Conservation (phyloP, 495 filamentous ascomycete species). For the Ramalina intermedia region DNA sequence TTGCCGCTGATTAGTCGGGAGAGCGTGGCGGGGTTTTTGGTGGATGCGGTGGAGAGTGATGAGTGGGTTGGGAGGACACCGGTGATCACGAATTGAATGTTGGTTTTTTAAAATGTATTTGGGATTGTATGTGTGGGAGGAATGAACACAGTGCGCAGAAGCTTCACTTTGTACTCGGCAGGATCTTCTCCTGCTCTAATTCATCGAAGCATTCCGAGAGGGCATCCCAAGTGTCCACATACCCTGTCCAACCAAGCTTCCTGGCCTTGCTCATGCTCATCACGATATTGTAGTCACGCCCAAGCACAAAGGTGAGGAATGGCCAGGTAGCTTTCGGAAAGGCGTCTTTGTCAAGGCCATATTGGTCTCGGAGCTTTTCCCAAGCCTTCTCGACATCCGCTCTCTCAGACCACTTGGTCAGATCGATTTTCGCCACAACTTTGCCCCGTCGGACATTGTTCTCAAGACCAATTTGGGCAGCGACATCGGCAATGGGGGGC, state of each 20-base stretch:
- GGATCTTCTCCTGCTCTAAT: constrained; percentile 22
- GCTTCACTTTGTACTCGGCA: neutral
- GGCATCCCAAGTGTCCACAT: constrained; percentile 36
- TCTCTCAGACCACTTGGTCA: constrained; percentile 35
- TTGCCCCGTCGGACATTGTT: constrained; percentile 18
- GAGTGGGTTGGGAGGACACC: constrained; percentile 18
- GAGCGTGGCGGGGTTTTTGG: constrained; percentile 29
- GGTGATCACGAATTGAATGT: constrained; percentile 1
- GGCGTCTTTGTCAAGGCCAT: constrained; percentile 31
- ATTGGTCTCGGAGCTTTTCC: constrained; percentile 27
- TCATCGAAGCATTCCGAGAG: constrained; percentile 32
- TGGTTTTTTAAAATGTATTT: neutral
- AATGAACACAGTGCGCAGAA: too few relatives aligned
- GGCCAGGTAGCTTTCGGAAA: constrained; percentile 44
- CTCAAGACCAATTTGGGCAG: constrained; percentile 25
- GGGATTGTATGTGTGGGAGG: neutral
- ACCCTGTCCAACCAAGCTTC: constrained; percentile 26
- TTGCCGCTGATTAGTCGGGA: constrained; percentile 20
- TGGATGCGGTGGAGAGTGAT: constrained; percentile 25
- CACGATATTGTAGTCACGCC: constrained; percentile 32
- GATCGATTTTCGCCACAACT: constrained; percentile 33
- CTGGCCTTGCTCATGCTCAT: constrained; percentile 44
- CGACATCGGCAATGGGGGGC: constrained; percentile 30
- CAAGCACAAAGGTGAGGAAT: constrained; percentile 36
- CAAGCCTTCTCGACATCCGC: constrained; percentile 36